A percentile compares a stretch with the other conserved stretches of the same genome.
These are phyloP conservation scores for Sphagnum magellanicum DNA, from an alignment of 228 moss, liverwort and hornwort genomes.

Conservation along the genomic window DNA sequence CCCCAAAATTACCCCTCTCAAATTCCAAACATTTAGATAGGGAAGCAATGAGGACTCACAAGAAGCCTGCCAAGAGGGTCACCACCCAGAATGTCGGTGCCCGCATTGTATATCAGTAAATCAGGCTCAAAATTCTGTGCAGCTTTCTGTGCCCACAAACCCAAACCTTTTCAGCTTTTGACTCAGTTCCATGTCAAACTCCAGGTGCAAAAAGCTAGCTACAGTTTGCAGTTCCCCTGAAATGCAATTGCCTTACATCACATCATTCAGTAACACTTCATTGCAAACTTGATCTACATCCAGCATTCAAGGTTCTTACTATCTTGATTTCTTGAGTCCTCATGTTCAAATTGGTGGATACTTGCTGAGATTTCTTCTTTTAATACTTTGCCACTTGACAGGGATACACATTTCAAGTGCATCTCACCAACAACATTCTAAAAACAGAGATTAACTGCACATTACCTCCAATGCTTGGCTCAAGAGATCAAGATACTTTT, in stretches of 20 bases:
- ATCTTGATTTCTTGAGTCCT: too few relatives aligned
- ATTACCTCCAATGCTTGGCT: constrained; percentile 59
- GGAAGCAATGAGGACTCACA: constrained; percentile 23
- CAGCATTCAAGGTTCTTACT: not conserved
- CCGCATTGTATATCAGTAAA: constrained; percentile 84
- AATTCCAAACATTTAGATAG: not conserved
- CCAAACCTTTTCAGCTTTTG: too few relatives aligned
- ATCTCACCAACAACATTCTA: too few relatives aligned
- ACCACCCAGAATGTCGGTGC: constrained; percentile 87
- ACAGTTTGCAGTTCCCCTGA: too few relatives aligned
- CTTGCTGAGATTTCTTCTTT: too few relatives aligned
- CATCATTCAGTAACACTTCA: not conserved
- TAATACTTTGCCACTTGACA: too few relatives aligned
- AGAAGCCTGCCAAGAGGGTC: constrained; percentile 77
- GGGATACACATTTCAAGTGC: too few relatives aligned
- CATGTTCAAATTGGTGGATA: too few relatives aligned
- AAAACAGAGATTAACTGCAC: too few relatives aligned
- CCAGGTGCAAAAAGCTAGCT: too few relatives aligned
- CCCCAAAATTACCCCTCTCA: not conserved
- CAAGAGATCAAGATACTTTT: constrained; percentile 56
- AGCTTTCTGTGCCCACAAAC: constrained; percentile 37
- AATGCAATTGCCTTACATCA: not conserved
- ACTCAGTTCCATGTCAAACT: not conserved
- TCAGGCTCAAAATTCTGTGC: constrained; percentile 56
- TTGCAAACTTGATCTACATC: not conserved